phyloP scores from a whole-genome alignment of 2,329 filamentous ascomycete genomes.

The Penicillium sumatraense region DNA sequence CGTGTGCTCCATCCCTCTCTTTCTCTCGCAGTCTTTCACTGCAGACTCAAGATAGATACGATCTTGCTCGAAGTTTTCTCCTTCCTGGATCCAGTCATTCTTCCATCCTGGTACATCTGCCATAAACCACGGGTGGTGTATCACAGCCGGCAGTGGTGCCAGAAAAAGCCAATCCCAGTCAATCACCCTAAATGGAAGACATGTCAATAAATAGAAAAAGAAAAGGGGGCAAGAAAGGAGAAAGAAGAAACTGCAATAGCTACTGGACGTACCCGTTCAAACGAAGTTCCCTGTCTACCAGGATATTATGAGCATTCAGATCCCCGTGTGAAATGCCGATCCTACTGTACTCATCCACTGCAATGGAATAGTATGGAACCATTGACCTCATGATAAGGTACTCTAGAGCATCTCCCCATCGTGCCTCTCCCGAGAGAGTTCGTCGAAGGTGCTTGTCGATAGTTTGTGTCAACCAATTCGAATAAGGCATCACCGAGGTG shows the following conservation, averaged over 20 bases:
- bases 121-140: slow-evolving; percentile 22
- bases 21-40: slow-evolving; percentile 9
- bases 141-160: slow-evolving; percentile 19
- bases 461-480: slow-evolving; percentile 15
- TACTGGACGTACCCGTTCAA: slow-evolving; percentile 24
- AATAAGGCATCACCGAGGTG: slow-evolving; percentile 4
- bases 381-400: slow-evolving; percentile 27
- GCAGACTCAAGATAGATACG: slow-evolving; percentile 11
- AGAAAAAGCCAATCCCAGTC: slow-evolving; percentile 23
- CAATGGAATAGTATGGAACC: slow-evolving; percentile 17
- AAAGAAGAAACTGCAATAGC: neutral
- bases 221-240: neutral
- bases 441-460: slow-evolving; percentile 18
- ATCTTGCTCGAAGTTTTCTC: slow-evolving; percentile 14
- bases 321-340: slow-evolving; percentile 22
- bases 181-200: slow-evolving; percentile 9
- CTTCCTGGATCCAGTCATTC: slow-evolving; percentile 13
- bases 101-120: slow-evolving; percentile 21
- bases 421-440: slow-evolving; percentile 17
- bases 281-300: slow-evolving; percentile 16
- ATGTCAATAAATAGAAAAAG: neutral
- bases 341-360: slow-evolving; percentile 13
- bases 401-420: slow-evolving; percentile 18
- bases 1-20: slow-evolving; percentile 2
- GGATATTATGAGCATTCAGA: slow-evolving; percentile 19